Percentiles rank a stretch among this genome's conserved stretches.
Conservation (phyloP, 345 rosid genomes). For the Physaria fendleri region DNA sequence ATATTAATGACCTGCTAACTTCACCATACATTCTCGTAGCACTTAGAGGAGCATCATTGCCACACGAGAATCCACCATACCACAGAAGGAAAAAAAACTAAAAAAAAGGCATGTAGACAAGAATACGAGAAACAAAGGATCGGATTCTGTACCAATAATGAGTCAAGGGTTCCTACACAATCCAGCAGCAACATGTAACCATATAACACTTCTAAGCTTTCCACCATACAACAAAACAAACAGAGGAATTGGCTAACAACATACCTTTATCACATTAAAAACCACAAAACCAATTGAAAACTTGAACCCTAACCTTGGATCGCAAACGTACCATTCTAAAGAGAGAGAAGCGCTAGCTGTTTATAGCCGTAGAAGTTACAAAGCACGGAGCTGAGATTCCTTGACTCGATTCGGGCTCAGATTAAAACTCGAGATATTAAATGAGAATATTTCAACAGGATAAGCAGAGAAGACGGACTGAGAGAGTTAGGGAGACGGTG, state of each 20-base stretch:
- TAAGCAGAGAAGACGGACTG: too few species aligned
- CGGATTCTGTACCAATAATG: conserved; percentile 74
- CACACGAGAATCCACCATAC: conserved; percentile 52
- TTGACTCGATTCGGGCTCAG: too few species aligned
- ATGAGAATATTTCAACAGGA: too few species aligned
- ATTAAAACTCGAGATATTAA: too few species aligned
- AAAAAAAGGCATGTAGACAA: conserved; percentile 17
- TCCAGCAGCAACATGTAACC: neutral
- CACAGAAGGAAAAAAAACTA: conserved; percentile 11
- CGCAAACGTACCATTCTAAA: too few species aligned
- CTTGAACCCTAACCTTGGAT: too few species aligned
- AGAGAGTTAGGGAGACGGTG: too few species aligned
- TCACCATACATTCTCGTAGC: conserved; percentile 82
- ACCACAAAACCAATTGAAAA: too few species aligned
- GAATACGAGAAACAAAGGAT: conserved; percentile 6
- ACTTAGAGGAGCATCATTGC: conserved; percentile 72
- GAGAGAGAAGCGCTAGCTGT: too few species aligned
- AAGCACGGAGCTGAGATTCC: too few species aligned
- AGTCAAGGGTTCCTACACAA: conserved; percentile 74
- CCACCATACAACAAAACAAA: neutral
- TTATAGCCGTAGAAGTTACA: too few species aligned
- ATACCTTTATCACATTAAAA: conserved; percentile 94
- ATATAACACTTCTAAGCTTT: neutral
- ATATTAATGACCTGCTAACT: conserved; percentile 71
- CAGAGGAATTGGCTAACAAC: neutral